Conservation (phyloP, 805 yeast species). For the Ogataea pini region DNA sequence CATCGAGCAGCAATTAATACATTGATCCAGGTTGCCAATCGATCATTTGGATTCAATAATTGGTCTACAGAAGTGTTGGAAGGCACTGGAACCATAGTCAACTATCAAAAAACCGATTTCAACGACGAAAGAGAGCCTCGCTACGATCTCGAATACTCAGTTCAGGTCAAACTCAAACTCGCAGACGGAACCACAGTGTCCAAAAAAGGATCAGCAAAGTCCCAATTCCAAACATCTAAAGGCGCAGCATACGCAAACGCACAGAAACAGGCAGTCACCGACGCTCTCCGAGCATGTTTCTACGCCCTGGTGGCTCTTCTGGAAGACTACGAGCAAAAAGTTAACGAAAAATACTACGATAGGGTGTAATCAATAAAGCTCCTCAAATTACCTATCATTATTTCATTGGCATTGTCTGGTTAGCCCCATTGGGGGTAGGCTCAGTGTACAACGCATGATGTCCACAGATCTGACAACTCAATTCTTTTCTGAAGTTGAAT, state of each 20-base stretch:
- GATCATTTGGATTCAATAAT: conserved; percentile 51
- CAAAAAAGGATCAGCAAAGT: conserved; percentile 42
- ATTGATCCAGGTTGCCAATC: conserved; percentile 43
- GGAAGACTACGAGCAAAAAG: conserved; percentile 30
- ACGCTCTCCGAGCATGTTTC: conserved; percentile 46
- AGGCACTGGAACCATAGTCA: conserved; percentile 18
- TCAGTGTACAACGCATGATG: conserved; percentile 15
- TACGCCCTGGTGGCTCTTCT: conserved; percentile 36
- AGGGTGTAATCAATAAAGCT: conserved; percentile 1
- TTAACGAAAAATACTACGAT: conserved; percentile 26
- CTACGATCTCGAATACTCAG: conserved; percentile 22
- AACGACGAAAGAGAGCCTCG: conserved; percentile 22
- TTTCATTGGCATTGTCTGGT: conserved; percentile 3
- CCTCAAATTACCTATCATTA: conserved; percentile 2
- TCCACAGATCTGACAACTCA: conserved; percentile 31
- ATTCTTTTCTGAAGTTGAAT: conserved; percentile 23
- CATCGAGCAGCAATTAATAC: conserved; percentile 22
- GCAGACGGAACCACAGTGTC: conserved; percentile 45
- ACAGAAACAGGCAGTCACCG: conserved; percentile 50
- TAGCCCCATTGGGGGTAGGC: neutral
- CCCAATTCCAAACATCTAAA: conserved; percentile 37
- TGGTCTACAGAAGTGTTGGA: conserved; percentile 46
- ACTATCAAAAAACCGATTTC: conserved; percentile 15
- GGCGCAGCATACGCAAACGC: conserved; percentile 39
- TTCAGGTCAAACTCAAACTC: conserved; percentile 39